A percentile compares a stretch with the other conserved stretches of the same genome.
These are phyloP conservation scores for Fusarium pininemorale DNA, from an alignment of 2,329 filamentous ascomycete species.

Conservation along the genomic window DNA sequence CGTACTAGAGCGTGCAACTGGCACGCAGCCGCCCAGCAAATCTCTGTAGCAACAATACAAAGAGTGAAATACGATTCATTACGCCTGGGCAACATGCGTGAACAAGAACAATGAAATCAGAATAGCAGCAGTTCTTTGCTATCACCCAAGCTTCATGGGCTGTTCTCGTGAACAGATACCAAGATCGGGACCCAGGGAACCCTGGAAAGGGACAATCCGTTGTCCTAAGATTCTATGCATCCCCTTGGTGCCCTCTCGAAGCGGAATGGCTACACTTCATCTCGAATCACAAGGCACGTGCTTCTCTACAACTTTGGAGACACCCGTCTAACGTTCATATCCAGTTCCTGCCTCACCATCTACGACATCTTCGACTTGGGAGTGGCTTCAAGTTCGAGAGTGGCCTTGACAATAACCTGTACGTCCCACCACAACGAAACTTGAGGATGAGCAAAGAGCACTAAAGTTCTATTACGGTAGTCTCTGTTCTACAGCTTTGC, in stretches of 20 bases:
- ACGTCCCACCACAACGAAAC: not conserved
- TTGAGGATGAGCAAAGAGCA: not conserved
- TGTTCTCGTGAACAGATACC: not conserved
- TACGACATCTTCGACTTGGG: no score
- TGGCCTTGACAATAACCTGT: not conserved
- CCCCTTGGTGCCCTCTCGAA: no score
- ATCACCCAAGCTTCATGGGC: not conserved
- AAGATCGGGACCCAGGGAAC: no score
- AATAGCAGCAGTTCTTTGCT: not conserved
- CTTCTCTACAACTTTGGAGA: not conserved
- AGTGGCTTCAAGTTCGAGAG: not conserved
- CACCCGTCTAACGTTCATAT: fast-evolving
- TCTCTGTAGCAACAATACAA: not conserved
- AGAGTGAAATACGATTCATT: not conserved
- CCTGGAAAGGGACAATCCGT: not conserved
- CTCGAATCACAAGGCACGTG: no score
- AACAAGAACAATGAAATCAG: not conserved
- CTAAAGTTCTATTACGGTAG: not conserved
- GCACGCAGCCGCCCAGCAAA: not conserved
- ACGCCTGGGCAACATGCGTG: not conserved
- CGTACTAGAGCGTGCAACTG: not conserved
- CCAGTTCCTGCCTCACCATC: not conserved
- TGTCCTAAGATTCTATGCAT: no score
- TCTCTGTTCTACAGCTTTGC: not conserved
- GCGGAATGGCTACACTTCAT: no score